Conservation (phyloP, 2,329 filamentous ascomycete species). For the Tolypocladium endophyticum region DNA sequence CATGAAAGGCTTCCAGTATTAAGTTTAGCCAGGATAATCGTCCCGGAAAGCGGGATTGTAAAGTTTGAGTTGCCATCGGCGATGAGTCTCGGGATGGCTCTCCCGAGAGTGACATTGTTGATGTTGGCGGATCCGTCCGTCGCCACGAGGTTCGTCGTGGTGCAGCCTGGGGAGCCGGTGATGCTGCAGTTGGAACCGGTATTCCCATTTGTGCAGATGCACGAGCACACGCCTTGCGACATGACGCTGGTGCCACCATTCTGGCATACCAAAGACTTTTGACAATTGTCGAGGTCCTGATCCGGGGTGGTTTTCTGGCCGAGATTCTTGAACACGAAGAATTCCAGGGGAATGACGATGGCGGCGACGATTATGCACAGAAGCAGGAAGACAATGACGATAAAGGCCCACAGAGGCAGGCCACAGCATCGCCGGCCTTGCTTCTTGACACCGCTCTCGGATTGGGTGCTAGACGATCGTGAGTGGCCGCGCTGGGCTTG, state of each 20-base stretch:
- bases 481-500: constrained; percentile 6
- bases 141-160: constrained; percentile 33
- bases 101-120: constrained; percentile 68
- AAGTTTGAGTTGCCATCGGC: constrained; percentile 55
- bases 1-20: constrained; percentile 69
- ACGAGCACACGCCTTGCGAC: constrained; percentile 60
- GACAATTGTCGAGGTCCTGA: constrained; percentile 41
- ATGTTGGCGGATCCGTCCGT: constrained; percentile 29
- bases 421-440: constrained; percentile 65
- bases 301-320: constrained; percentile 23
- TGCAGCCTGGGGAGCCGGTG: constrained; percentile 38
- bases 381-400: constrained; percentile 53
- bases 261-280: constrained; percentile 51
- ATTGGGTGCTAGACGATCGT: constrained; percentile 4
- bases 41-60: constrained; percentile 62
- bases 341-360: constrained; percentile 64
- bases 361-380: constrained; percentile 69
- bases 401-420: constrained; percentile 68
- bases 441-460: constrained; percentile 17
- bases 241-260: constrained; percentile 76
- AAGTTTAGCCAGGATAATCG: constrained; percentile 64
- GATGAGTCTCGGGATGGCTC: constrained; percentile 66
- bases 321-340: constrained; percentile 48
- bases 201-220: constrained; percentile 83
- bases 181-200: constrained; percentile 47